Conservation (phyloP, 768 basidiomycete species). For the Tricholoma hemisulphureum region DNA sequence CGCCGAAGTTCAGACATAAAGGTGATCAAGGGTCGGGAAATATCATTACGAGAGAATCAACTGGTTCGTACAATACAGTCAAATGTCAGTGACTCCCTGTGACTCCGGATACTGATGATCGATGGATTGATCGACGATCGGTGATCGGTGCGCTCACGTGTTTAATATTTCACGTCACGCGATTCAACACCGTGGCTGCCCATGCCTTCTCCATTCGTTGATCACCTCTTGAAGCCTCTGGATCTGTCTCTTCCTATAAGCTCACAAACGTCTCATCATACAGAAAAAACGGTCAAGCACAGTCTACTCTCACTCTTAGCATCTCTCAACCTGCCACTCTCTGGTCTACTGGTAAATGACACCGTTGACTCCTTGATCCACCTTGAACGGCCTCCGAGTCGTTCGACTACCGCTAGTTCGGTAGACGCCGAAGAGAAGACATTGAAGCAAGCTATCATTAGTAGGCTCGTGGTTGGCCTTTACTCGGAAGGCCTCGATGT, state of each 20-base stretch:
- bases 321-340: constrained; percentile 31
- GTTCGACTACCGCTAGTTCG: constrained; percentile 1
- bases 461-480: constrained; percentile 51
- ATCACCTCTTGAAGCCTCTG: constrained; percentile 36
- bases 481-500: constrained; percentile 67
- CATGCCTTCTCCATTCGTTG: constrained; percentile 40
- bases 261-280: constrained; percentile 8
- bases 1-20: too few relatives aligned
- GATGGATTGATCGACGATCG: too few relatives aligned
- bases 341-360: constrained; percentile 23
- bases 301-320: constrained; percentile 38
- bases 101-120: too few relatives aligned
- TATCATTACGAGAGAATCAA: too few relatives aligned
- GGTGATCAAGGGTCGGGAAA: too few relatives aligned
- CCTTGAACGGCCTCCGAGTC: constrained; percentile 27
- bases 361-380: constrained; percentile 25
- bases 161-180: too few relatives aligned
- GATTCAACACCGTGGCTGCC: constrained; percentile 3
- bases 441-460: constrained; percentile 43
- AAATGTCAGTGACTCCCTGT: too few relatives aligned
- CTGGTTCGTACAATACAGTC: too few relatives aligned
- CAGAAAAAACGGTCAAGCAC: constrained; percentile 25
- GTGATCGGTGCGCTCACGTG: too few relatives aligned
- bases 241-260: constrained; percentile 22
- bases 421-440: constrained; percentile 35